Conservation (phyloP, 2,329 filamentous ascomycete genomes). For the Chaetomium sp. region DNA sequence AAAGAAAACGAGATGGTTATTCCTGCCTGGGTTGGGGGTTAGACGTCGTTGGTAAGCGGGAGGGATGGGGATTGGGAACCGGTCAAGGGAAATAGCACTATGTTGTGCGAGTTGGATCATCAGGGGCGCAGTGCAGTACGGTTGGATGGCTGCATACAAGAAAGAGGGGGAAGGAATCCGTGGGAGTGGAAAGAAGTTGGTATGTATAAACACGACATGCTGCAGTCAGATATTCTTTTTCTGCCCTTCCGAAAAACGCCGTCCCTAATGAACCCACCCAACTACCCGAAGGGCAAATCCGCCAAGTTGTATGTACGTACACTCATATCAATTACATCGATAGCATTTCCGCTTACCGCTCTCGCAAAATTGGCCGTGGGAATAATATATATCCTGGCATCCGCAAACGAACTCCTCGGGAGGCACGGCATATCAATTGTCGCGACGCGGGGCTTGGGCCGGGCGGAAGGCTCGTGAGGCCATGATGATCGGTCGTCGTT, state of each 20-base stretch:
- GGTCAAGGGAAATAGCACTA: too few species aligned
- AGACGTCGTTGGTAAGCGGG: too few species aligned
- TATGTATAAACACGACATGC: constrained; percentile 14
- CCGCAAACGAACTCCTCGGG: neutral
- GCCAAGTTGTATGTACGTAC: constrained; percentile 12
- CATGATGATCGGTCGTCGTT: constrained; percentile 67
- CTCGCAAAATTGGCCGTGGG: neutral
- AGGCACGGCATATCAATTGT: constrained; percentile 11
- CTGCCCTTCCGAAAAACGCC: constrained; percentile 12
- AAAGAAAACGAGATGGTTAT: too few species aligned
- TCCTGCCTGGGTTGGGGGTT: too few species aligned
- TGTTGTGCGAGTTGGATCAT: too few species aligned
- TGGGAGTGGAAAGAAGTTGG: neutral
- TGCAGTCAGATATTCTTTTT: neutral
- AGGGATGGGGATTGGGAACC: too few species aligned
- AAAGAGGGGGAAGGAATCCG: too few species aligned
- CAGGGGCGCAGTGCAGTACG: too few species aligned
- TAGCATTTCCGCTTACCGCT: constrained; percentile 2
- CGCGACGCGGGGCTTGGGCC: constrained; percentile 17
- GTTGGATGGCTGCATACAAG: too few species aligned
- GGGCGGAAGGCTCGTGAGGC: constrained; percentile 36
- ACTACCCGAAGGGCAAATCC: constrained; percentile 2
- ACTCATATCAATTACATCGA: constrained; percentile 16
- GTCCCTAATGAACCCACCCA: neutral
- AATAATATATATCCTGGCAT: neutral